A percentile compares a stretch with the other conserved stretches of the same genome.
Conservation (phyloP, 495 filamentous ascomycete genomes). For the Tuber aestivum region DNA sequence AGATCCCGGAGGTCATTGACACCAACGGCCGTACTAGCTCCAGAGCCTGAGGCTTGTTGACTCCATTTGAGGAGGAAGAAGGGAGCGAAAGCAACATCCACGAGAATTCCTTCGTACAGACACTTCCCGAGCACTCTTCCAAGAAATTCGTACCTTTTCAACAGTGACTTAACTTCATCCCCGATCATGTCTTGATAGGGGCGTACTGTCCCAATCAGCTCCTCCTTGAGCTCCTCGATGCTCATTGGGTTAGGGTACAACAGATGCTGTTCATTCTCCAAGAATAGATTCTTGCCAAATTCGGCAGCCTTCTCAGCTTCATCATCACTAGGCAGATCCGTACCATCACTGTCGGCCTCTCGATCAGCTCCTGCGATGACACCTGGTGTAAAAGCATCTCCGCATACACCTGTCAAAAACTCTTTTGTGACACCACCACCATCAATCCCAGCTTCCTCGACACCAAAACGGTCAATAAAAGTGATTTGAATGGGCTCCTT, state of each 20-base stretch:
- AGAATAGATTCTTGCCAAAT: slow-evolving; percentile 55
- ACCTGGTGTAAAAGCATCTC: slow-evolving; percentile 68
- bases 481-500: slow-evolving; percentile 98
- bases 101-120: slow-evolving; percentile 92
- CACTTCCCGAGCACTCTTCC: slow-evolving; percentile 94
- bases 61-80: slow-evolving; percentile 95
- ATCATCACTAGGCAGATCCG: slow-evolving; percentile 1
- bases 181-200: slow-evolving; percentile 49
- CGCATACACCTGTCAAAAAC: slow-evolving; percentile 85
- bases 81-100: slow-evolving; percentile 87
- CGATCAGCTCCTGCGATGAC: slow-evolving; percentile 44
- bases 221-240: slow-evolving; percentile 64
- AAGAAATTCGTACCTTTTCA: slow-evolving; percentile 81
- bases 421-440: slow-evolving; percentile 97
- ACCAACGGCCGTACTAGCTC: slow-evolving; percentile 67
- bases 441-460: slow-evolving; percentile 87
- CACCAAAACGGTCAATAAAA: slow-evolving; percentile 86
- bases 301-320: not conserved
- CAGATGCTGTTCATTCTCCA: slow-evolving; percentile 80
- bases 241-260: slow-evolving; percentile 82
- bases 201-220: slow-evolving; percentile 52
- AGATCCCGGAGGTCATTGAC: slow-evolving; percentile 90
- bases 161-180: slow-evolving; percentile 54
- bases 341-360: slow-evolving; percentile 1
- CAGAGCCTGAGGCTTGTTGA: slow-evolving; percentile 34